phyloP scores from a whole-genome alignment of 108 stramenopile species.

The Tribonema minus region DNA sequence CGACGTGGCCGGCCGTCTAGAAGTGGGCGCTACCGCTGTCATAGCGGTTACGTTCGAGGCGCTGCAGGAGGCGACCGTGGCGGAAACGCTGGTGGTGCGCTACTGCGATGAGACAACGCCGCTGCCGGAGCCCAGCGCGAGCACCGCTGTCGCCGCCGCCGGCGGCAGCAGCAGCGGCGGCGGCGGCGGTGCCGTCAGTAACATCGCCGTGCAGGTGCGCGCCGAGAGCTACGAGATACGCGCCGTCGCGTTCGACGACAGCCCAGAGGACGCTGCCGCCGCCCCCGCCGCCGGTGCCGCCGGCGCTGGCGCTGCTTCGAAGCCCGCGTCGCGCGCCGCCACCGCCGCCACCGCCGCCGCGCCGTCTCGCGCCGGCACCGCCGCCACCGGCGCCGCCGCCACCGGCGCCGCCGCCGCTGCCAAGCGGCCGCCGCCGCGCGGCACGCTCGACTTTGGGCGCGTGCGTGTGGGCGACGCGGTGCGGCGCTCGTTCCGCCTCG shows the following conservation, averaged over 20 bases:
- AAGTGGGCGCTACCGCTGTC: too few relatives aligned
- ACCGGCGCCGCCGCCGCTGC: not conserved
- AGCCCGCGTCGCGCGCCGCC: not conserved
- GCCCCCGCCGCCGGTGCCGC: too few relatives aligned
- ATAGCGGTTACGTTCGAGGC: too few relatives aligned
- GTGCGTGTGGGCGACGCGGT: conserved; percentile 52
- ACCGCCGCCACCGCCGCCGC: not conserved
- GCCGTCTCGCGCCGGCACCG: not conserved
- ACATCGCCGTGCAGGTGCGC: conserved; percentile 33
- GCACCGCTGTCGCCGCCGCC: too few relatives aligned
- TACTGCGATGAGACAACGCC: too few relatives aligned
- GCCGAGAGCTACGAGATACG: conserved; percentile 60
- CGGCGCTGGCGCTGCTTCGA: too few relatives aligned
- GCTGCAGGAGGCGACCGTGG: too few relatives aligned
- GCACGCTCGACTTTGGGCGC: conserved; percentile 53
- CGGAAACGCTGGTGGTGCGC: too few relatives aligned
- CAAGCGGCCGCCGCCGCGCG: not conserved
- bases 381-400: not conserved
- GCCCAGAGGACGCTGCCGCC: conserved; percentile 12
- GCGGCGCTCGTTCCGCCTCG: conserved; percentile 37
- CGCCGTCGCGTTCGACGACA: conserved; percentile 53
- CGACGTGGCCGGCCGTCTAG: too few relatives aligned
- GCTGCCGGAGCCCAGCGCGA: too few relatives aligned
- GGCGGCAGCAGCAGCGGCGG: too few relatives aligned
- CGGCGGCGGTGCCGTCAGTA: too few relatives aligned